These are phyloP conservation scores for Phyllosticta paracitricarpa DNA, from an alignment of 2,329 filamentous ascomycete genomes.

Conservation along the genomic window DNA sequence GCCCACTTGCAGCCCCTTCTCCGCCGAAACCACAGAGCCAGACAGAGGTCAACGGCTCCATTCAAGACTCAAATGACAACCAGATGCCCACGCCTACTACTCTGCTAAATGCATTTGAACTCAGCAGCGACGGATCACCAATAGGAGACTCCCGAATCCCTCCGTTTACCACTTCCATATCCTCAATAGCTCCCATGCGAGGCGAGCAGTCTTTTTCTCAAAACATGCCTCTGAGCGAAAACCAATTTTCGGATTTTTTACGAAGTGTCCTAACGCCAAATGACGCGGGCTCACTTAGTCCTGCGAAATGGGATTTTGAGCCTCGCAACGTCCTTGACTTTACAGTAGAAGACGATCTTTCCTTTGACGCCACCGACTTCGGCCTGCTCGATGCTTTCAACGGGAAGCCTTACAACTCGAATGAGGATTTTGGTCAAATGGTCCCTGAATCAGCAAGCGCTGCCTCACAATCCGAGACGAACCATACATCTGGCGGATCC, in stretches of 20 bases:
- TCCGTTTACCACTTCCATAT: background rate
- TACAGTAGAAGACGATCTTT: conserved; percentile 35
- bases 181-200: background rate
- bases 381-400: conserved; percentile 37
- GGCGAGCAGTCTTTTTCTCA: background rate
- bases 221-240: background rate
- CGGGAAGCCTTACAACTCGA: conserved; percentile 30
- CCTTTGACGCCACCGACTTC: conserved; percentile 36
- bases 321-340: conserved; percentile 37
- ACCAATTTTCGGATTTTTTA: conserved; percentile 9
- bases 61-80: background rate
- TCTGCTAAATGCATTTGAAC: conserved; percentile 7
- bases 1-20: background rate
- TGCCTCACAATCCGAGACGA: background rate
- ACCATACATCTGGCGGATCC: background rate
- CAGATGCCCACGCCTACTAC: conserved; percentile 7
- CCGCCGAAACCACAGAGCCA: background rate
- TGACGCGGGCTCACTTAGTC: background rate
- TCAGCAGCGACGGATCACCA: conserved; percentile 6
- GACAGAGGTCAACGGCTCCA: background rate
- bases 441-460: background rate
- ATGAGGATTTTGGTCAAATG: background rate
- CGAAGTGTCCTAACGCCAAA: conserved; percentile 7
- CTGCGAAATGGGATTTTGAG: conserved; percentile 13
- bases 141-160: background rate